Evolutionary conservation across 2,329 filamentous ascomycete species (phyloP).

Genomic region (Apiospora phragmitis): DNA sequence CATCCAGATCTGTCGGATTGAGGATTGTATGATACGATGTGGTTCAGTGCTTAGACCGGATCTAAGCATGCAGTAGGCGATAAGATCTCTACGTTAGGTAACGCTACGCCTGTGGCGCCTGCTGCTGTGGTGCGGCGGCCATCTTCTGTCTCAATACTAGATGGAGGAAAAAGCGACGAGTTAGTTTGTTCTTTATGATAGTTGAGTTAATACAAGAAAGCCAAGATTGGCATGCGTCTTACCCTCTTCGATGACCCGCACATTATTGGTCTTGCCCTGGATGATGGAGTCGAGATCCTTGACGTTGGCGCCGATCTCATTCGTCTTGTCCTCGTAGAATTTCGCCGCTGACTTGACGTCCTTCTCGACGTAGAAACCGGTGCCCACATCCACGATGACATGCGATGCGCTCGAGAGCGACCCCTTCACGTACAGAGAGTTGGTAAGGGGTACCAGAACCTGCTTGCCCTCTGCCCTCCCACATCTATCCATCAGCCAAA

Average conservation of each 20-base stretch:
- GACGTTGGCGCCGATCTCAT: constrained; percentile 52
- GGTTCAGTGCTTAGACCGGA: not conserved
- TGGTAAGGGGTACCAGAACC: constrained; percentile 91
- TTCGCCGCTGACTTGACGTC: constrained; percentile 52
- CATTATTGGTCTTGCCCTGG: constrained; percentile 76
- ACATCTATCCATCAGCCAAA: not conserved
- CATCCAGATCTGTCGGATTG: not conserved
- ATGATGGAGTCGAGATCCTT: constrained; percentile 59
- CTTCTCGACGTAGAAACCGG: constrained; percentile 73
- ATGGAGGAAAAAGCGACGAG: constrained; percentile 1
- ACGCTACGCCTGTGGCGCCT: constrained; percentile 12
- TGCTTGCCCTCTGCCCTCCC: constrained; percentile 43
- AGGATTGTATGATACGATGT: not conserved
- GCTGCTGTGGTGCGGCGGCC: constrained; percentile 29
- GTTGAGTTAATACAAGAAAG: not conserved
- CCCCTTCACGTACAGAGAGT: constrained; percentile 90
- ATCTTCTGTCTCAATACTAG: constrained; percentile 47
- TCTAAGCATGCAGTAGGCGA: not conserved
- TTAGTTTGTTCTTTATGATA: constrained; percentile 17
- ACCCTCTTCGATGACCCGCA: constrained; percentile 89
- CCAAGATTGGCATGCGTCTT: constrained; percentile 21
- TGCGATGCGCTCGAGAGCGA: constrained; percentile 71
- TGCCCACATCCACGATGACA: constrained; percentile 90
- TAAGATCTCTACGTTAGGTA: not conserved
- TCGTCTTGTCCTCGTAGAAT: constrained; percentile 59